Evolutionary conservation across 345 rosid genomes (phyloP), one percentile per base, ranked within the genome.

Genomic region (Sonneratia caseolaris): DNA sequence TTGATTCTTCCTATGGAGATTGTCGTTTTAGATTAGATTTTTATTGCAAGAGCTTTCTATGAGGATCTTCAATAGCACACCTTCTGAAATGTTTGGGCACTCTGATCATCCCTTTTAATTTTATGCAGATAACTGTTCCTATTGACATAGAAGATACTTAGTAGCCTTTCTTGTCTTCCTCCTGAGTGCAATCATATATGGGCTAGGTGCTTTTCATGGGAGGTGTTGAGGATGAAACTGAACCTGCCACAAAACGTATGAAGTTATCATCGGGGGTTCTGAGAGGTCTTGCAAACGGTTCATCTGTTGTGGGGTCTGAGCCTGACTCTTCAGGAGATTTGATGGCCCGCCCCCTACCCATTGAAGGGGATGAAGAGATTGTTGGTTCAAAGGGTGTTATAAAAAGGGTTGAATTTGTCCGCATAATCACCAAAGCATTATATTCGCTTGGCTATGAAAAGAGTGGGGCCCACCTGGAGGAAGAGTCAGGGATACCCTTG

Each of bases 141-240:
- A 13, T 75, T 56, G 68, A 71, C 72, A 68, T 67, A 55, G 48
- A 37, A 64, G 74, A 68, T 71, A 62, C 79, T 66, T 61, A 68
- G 36, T 56, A 53, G 48, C 69, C 24, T 74, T 66, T 47, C 64
- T 49, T 66, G 24, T 57, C 70, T 66, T 64, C 69, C 56, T 72
- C 62, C 53, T 72, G 53, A 32, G 43, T 69, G 57, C 65, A 19
- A 75, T 75, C 49, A 82, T 80, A 79, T 86, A 86, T 86, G 89
- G 89, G 87, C 86, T 86, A 86, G 83, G 83, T 77, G 80, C 78
- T 74, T 83, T 86, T 83, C 86, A 86, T 84, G 89, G 87, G 87
- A 86, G 87, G 87, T 82, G 82, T 79, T 80, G 84, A 79, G 82
- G 89, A 86, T 82, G 84, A 84, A 42, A 75, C 56, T 74, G 87